Percentiles rank a stretch among this genome's conserved stretches.
phyloP scores from a whole-genome alignment of 75 land plant species.

The Chamaecyparis obtusa region DNA sequence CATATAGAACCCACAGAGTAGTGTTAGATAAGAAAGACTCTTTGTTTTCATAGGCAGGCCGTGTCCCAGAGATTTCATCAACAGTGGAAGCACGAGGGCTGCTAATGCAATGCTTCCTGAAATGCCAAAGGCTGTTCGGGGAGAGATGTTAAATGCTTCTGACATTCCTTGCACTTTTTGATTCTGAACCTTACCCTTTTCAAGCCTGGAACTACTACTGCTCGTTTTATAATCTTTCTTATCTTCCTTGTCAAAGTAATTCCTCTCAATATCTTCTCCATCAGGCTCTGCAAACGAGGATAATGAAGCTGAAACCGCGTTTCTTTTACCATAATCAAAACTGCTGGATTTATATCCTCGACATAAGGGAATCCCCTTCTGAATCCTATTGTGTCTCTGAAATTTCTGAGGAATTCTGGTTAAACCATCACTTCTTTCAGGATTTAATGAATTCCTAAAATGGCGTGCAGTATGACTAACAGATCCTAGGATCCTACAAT shows the following conservation, averaged over 20 bases:
- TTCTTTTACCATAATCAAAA: background rate
- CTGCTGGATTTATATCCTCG: conserved; percentile 1
- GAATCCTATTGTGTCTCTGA: background rate
- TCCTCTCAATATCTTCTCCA: conserved; percentile 5
- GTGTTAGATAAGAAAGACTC: conserved; percentile 59
- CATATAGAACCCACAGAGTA: conserved; percentile 94
- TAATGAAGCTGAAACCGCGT: background rate
- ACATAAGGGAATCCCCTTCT: background rate
- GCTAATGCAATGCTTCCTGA: conserved; percentile 62
- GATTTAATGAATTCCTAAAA: background rate
- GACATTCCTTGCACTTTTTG: conserved; percentile 66
- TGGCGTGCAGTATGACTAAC: background rate
- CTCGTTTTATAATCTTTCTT: background rate
- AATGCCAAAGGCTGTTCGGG: conserved; percentile 67
- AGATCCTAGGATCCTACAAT: background rate
- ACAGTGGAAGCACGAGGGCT: conserved; percentile 57
- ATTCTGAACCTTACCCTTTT: background rate
- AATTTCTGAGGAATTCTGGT: background rate
- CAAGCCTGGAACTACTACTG: background rate
- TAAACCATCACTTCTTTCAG: background rate
- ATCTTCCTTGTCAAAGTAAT: conserved; percentile 8
- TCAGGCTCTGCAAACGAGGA: conserved; percentile 21
- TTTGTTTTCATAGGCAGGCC: conserved; percentile 51
- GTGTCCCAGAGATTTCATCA: conserved; percentile 54
- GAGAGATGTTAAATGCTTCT: conserved; percentile 82